phyloP scores from a whole-genome alignment of 768 basidiomycete genomes.

The Hysterangium stoloniferum region DNA sequence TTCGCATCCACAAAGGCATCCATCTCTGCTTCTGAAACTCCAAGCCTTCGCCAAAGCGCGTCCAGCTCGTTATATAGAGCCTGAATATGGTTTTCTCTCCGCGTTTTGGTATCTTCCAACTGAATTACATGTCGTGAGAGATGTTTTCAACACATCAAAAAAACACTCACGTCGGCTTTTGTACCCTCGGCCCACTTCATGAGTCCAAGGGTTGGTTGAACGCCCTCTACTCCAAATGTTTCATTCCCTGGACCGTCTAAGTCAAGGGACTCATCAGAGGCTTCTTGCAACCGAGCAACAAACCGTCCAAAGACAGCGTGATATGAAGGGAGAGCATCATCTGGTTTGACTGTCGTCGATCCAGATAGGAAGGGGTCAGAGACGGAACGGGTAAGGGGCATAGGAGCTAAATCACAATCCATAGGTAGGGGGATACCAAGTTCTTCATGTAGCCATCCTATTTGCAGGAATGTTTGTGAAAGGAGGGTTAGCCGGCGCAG shows the following conservation, averaged over 20 bases:
- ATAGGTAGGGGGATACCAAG: conserved; percentile 65
- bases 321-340: conserved; percentile 31
- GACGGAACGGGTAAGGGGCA: conserved; percentile 14
- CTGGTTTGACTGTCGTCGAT: not conserved
- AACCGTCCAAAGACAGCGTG: conserved; percentile 56
- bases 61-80: conserved; percentile 91
- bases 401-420: not conserved
- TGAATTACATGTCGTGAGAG: conserved; percentile 4
- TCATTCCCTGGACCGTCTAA: conserved; percentile 24
- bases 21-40: conserved; percentile 71
- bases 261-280: conserved; percentile 40
- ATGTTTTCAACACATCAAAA: not conserved
- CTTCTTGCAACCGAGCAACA: conserved; percentile 53
- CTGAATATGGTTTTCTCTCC: conserved; percentile 80
- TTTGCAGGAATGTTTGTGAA: conserved; percentile 57
- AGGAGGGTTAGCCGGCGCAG: conserved; percentile 67
- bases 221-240: conserved; percentile 55
- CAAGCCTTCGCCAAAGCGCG: conserved; percentile 81
- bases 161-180: conserved; percentile 30
- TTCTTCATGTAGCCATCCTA: conserved; percentile 78
- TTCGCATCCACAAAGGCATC: conserved; percentile 87
- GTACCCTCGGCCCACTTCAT: conserved; percentile 60
- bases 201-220: conserved; percentile 74
- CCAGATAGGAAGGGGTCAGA: conserved; percentile 5
- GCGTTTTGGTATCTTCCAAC: conserved; percentile 65